Evolutionary conservation across 805 yeast genomes (phyloP).

Genomic region (Kuraishia capsulata): DNA sequence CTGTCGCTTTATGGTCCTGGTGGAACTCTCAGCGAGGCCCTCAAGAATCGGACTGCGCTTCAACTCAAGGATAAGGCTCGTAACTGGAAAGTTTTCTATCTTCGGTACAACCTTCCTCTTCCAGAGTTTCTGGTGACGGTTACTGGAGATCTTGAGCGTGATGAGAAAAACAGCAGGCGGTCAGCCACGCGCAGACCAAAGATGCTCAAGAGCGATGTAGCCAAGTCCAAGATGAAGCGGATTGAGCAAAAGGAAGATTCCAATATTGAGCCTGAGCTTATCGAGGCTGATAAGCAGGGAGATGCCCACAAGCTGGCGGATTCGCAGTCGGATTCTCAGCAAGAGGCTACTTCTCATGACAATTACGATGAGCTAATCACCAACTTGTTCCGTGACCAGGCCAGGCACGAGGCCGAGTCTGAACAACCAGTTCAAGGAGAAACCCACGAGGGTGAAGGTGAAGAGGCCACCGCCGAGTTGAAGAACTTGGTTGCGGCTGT

Average conservation of each 20-base stretch:
- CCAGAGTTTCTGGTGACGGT: slow-evolving; percentile 78
- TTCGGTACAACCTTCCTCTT: slow-evolving; percentile 65
- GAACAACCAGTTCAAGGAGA: too few species aligned
- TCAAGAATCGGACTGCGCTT: slow-evolving; percentile 83
- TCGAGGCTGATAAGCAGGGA: background rate
- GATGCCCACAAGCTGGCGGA: background rate
- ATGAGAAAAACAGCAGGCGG: slow-evolving; percentile 1
- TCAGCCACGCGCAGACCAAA: background rate
- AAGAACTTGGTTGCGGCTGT: slow-evolving; percentile 1
- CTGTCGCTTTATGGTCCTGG: slow-evolving; percentile 91
- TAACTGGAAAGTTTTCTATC: slow-evolving; percentile 84
- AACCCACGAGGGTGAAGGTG: too few species aligned
- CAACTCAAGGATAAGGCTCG: slow-evolving; percentile 95
- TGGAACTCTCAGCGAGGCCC: slow-evolving; percentile 72
- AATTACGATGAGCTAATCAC: slow-evolving; percentile 2
- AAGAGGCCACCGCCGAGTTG: background rate
- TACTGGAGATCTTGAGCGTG: slow-evolving; percentile 68
- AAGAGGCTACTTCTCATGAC: too few species aligned
- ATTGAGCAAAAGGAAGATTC: background rate
- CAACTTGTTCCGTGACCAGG: background rate
- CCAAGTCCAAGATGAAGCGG: background rate
- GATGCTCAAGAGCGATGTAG: background rate
- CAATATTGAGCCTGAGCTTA: background rate
- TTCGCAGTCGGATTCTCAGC: background rate
- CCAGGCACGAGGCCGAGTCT: background rate